Evolutionary conservation across 495 filamentous ascomycete species (phyloP), one percentile per base, ranked within the genome.

Genomic region (Podospora tetraspora): DNA sequence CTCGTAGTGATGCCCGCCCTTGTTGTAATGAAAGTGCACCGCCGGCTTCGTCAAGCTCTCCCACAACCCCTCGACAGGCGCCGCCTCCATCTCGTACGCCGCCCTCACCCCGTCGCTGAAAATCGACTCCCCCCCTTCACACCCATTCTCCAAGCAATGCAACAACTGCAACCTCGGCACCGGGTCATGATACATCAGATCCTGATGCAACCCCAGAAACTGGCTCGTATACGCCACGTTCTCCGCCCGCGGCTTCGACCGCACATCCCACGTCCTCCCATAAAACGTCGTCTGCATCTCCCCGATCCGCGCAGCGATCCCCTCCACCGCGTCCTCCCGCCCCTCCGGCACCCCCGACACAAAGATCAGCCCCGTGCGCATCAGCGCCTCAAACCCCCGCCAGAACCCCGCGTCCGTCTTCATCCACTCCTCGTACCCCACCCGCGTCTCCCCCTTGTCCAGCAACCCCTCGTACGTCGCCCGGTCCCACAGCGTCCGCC

Each of bases 221-320:
- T 88, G 81, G 74, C 81, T 87, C 4, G 94, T 97, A 79, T 98
- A 97, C 16, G 94, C 94, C 9, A 98, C 88, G 72, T 98, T 98
- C 75, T 92, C 92, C 57, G 93, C 91, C 59, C 89, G 70, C 2
- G 90, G 87, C 34, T 93, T 88, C 10, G 84, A 89, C 64, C 84
- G 86, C 27, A 98, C 94, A 78, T 97, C 92, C 91, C 92, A 97
- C 1, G 92, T 97, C 58, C 79, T 77, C 34, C 94, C 94, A 79
- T 97, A 97, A 75, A 98, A 95, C 19, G 92, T 91, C 70, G 91
- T 87, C 64, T 91, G 88, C 12, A 97, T 72, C 0, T 84, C 83
- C 0, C 93, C 93, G 66, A 97, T 91, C 32, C 88, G 83, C 9
- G 79, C 80, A 3, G 87, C 91, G 59, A 98, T 87, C 56, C 80